phyloP scores from a whole-genome alignment of 305 asterid species.

The Galium porrigens region DNA sequence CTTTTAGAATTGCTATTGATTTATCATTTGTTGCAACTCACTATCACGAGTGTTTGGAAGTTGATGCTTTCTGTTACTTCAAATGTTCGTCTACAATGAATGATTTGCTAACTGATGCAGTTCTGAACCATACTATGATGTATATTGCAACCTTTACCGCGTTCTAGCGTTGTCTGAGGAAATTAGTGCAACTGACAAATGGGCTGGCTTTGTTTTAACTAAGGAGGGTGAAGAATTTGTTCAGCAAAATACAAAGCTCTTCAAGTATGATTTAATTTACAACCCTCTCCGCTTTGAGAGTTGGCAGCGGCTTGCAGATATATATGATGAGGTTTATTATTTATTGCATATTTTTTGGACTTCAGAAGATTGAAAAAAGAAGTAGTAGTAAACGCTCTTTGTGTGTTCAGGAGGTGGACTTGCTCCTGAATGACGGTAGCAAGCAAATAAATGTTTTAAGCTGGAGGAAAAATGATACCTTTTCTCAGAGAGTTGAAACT shows the following conservation, averaged over 20 bases:
- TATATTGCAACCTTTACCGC: conserved; percentile 75
- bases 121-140: conserved; percentile 68
- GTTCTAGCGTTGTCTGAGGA: conserved; percentile 89
- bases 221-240: conserved; percentile 95
- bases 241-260: conserved; percentile 68
- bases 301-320: conserved; percentile 94
- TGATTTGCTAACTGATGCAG: conserved; percentile 40
- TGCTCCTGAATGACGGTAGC: conserved; percentile 93
- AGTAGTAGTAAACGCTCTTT: conserved; percentile 7
- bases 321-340: conserved; percentile 73
- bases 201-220: conserved; percentile 98
- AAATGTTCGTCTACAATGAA: conserved; percentile 8
- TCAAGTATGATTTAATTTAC: conserved; percentile 85
- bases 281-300: conserved; percentile 85
- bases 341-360: conserved; percentile 19
- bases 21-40: conserved; percentile 3
- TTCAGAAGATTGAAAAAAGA: conserved; percentile 1
- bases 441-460: conserved; percentile 81
- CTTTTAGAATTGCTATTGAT: not conserved
- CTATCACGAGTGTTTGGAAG: conserved; percentile 15
- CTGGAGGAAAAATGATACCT: conserved; percentile 66
- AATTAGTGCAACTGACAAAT: conserved; percentile 84
- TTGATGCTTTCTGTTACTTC: conserved; percentile 4
- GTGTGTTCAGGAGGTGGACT: conserved; percentile 81
- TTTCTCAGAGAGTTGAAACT: conserved; percentile 89